Evolutionary conservation across 495 filamentous ascomycete species (phyloP), one percentile per base, ranked within the genome.

Genomic region (Hyaloscypha finlandica): DNA sequence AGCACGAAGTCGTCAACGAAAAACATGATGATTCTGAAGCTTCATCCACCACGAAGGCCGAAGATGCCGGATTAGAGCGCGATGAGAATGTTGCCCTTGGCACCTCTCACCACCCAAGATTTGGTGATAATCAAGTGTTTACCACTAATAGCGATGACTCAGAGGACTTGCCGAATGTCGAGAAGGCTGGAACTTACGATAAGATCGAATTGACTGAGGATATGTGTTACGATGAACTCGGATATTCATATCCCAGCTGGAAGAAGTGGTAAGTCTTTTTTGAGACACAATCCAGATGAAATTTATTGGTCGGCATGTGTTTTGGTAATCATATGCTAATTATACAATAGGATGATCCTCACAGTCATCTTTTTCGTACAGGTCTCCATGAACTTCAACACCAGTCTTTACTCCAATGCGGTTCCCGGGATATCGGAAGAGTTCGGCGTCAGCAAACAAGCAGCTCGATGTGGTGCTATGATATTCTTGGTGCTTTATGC

Each of bases 361-460:
- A 83, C 80, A 31, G 83, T 92, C 67, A 89, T 94, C 74, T 92
- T 92, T 78, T 73, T 84, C 51, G 88, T 94, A 8, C 91, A 93
- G 70, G 86, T 88, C 59, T 92, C 90, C 5, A 94, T 94, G 90
- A 94, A 94, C 80, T 90, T 93, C 81, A 93, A 93, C 80, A 89
- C 88, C 11, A 86, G 85, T 35, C 81, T 92, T 12, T 93, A 91
- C 76, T 81, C 86, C 45, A 90, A 90, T 71, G 90, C 84, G 16
- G 75, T 92, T 14, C 68, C 68, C 0, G 85, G 85, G 6, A 84
- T 94, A 64, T 79, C 84, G 1, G 76, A 86, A 53, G 75, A 89
- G 45, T 93, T 90, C 74, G 56, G 78, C 19, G 85, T 93, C 65
- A 88, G 84, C 70, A 78, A 79, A 37, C 88, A 91, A 73, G 84